phyloP scores from a whole-genome alignment of 2,329 filamentous ascomycete genomes.

The Clonostachys solani region DNA sequence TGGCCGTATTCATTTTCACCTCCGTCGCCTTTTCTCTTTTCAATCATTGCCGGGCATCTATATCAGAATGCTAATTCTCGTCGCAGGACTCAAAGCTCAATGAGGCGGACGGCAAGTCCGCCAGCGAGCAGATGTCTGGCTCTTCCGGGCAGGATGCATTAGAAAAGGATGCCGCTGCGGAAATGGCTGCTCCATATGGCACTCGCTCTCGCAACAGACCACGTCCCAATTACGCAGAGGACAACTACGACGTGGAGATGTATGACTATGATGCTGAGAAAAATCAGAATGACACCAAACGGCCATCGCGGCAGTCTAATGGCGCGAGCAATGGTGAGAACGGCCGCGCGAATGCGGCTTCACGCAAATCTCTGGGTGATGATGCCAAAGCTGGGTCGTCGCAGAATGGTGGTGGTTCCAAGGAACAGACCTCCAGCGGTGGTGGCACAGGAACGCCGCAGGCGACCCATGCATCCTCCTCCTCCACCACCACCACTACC shows the following conservation, averaged over 20 bases:
- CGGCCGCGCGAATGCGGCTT: conserved; percentile 22
- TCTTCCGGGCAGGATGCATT: conserved; percentile 40
- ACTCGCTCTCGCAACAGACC: conserved; percentile 90
- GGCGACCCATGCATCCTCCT: conserved; percentile 44
- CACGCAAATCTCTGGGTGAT: conserved; percentile 34
- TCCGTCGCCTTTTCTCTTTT: conserved; percentile 3
- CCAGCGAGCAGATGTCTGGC: conserved; percentile 38
- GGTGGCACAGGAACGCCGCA: conserved; percentile 18
- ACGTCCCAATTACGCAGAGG: conserved; percentile 93
- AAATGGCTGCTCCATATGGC: conserved; percentile 70
- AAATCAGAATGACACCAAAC: conserved; percentile 54
- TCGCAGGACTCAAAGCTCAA: conserved; percentile 26
- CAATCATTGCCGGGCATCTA: neutral
- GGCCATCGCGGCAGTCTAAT: conserved; percentile 43
- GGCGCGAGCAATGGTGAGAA: conserved; percentile 30
- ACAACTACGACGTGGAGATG: conserved; percentile 82
- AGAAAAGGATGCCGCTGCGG: conserved; percentile 44
- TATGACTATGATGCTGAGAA: conserved; percentile 64
- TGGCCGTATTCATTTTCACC: conserved; percentile 5
- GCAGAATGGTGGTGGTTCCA: conserved; percentile 23
- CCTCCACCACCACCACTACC: neutral
- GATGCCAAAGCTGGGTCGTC: conserved; percentile 28
- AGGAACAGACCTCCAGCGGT: conserved; percentile 21
- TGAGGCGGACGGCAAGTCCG: conserved; percentile 23
- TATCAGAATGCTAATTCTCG: conserved; percentile 10